Conservation (phyloP, 1,284 basidiomycete genomes). For the Anthracocystis setariae region DNA sequence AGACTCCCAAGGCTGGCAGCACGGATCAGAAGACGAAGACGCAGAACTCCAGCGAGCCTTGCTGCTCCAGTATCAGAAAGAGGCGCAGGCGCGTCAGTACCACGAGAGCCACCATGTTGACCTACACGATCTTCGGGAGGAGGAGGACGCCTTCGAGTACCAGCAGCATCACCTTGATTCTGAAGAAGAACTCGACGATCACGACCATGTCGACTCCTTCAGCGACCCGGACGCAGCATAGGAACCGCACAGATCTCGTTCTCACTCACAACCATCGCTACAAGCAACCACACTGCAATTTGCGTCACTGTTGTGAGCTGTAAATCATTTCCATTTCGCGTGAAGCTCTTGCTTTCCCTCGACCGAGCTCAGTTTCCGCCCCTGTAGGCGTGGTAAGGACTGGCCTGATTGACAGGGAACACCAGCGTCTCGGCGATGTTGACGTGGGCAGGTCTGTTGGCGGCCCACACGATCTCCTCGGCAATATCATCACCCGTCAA, state of each 20-base stretch:
- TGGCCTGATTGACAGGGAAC: slow-evolving; percentile 63
- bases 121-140: slow-evolving; percentile 2
- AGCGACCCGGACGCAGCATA: slow-evolving; percentile 12
- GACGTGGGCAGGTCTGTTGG: slow-evolving; percentile 73
- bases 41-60: slow-evolving; percentile 23
- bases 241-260: neutral
- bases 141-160: neutral
- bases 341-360: neutral
- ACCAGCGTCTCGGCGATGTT: slow-evolving; percentile 62
- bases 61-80: slow-evolving; percentile 23
- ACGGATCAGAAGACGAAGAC: slow-evolving; percentile 10
- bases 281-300: neutral
- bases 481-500: slow-evolving; percentile 71
- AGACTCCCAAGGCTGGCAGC: neutral
- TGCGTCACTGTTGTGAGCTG: neutral
- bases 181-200: slow-evolving; percentile 7
- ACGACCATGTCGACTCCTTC: slow-evolving; percentile 27
- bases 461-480: slow-evolving; percentile 97
- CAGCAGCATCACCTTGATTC: slow-evolving; percentile 6
- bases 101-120: slow-evolving; percentile 13
- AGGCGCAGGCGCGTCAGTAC: neutral
- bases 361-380: slow-evolving; percentile 17
- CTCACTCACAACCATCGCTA: neutral
- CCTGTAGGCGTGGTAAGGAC: slow-evolving; percentile 56
- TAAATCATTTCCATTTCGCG: neutral